Conservation (phyloP, 139 green algal genomes). For the Chlamydomonas schloesseri region DNA sequence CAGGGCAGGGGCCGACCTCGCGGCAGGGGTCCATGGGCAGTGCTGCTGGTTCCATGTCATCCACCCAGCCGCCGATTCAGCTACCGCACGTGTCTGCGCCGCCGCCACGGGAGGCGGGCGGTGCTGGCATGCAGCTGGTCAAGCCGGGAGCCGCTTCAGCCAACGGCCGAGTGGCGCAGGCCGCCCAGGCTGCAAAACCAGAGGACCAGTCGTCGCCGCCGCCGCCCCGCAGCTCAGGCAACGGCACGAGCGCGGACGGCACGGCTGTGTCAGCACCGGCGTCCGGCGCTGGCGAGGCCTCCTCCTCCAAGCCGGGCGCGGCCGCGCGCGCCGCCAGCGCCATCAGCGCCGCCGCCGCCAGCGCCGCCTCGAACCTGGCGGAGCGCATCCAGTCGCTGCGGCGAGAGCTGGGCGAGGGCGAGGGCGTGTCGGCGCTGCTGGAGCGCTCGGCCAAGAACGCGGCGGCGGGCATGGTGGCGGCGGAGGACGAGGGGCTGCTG, state of each 20-base stretch:
- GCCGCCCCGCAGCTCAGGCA: too few relatives aligned
- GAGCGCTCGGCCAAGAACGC: slow-evolving; percentile 13
- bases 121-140: too few relatives aligned
- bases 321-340: neutral
- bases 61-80: neutral
- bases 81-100: neutral
- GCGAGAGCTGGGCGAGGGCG: slow-evolving; percentile 73
- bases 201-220: too few relatives aligned
- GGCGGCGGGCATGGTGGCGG: neutral
- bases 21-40: too few relatives aligned
- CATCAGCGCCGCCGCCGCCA: neutral
- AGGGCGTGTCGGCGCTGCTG: slow-evolving; percentile 75
- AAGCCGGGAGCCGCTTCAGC: too few relatives aligned
- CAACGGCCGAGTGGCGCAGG: too few relatives aligned
- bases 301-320: neutral
- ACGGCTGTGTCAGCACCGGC: too few relatives aligned
- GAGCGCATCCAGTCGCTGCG: slow-evolving; percentile 28
- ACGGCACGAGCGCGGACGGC: too few relatives aligned
- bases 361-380: neutral
- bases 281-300: too few relatives aligned
- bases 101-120: too few relatives aligned
- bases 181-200: too few relatives aligned
- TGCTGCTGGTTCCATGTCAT: neutral
- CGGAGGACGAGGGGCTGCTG: slow-evolving; percentile 11
- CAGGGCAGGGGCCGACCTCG: too few relatives aligned